Evolutionary conservation across 345 rosid species (phyloP), one percentile per base, ranked within the genome.

Genomic region (Eucalyptus coolabah): DNA sequence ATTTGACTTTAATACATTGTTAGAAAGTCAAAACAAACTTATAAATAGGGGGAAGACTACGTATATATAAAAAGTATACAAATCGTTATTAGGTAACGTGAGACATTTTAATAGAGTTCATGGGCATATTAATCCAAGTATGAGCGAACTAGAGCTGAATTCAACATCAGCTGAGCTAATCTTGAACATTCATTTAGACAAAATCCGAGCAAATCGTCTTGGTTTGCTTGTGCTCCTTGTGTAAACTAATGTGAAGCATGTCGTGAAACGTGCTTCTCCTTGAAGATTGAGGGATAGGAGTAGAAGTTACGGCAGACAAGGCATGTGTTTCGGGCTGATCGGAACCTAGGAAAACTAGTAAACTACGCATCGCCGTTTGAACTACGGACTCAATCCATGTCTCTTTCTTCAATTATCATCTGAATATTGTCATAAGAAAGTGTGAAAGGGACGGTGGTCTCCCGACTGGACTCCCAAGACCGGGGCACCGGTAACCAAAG

Each of bases 11-110:
- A 9, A 34, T 10, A 18, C 6, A 3, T 9, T 2, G 4, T 34
- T 18, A 69, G 7, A 34, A 69, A 69, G 44, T 69, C 42, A 5
- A 34, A 17, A 18, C 6, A 34, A 34, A 21, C 1, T 18, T 69
- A 69, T 67, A n/a, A 6, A 67, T 32, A 19, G 3, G 3, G 6
- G 6, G 12, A 65, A 2, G n/a, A 32, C 0, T 2, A 18, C 7
- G 1, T 34, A 1, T 16, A 69, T n/a, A 67, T 67, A n/a, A 8
- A 32, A 4, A 8, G 3, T 8, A 63, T 63, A 63, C 1, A 30
- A 63, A 63, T 6, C 2, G 1, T 13, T 28, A 7, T 28, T 2
- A 12, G 9, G 17, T 7, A 1, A 6, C 1, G 34, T 12, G 9
- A 15, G 34, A 63, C 4, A 63, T 30, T 63, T 63, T 34, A 63